Evolutionary conservation across 1,284 basidiomycete species (phyloP).

Genomic region (Melampsora abietis-canadensis): DNA sequence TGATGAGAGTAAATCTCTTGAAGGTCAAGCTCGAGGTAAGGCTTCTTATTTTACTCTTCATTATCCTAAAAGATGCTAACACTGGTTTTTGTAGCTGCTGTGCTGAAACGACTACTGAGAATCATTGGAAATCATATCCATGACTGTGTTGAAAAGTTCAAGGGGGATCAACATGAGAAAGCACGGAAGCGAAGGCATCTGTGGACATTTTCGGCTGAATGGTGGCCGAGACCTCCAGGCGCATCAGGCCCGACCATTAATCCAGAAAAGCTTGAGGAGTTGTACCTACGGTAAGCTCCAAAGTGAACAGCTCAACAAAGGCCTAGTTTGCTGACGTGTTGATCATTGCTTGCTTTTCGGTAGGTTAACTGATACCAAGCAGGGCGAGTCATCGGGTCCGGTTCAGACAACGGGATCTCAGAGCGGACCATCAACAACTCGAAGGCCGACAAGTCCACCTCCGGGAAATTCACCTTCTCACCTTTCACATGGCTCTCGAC

Average conservation of each 20-base stretch:
- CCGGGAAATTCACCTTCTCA: background rate
- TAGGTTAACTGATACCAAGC: background rate
- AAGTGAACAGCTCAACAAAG: background rate
- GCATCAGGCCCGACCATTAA: conserved; percentile 26
- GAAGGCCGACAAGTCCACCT: background rate
- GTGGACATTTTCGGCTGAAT: conserved; percentile 43
- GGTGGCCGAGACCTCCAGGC: conserved; percentile 42
- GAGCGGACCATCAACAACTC: background rate
- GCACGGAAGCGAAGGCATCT: conserved; percentile 37
- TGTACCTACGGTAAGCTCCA: conserved; percentile 33
- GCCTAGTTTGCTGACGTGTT: background rate
- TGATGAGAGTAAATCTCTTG: conserved; percentile 17
- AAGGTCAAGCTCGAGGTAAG: conserved; percentile 43
- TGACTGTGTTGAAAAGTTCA: conserved; percentile 63
- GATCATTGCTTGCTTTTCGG: background rate
- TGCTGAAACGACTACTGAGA: conserved; percentile 90
- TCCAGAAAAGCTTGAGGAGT: conserved; percentile 25
- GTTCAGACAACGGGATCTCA: background rate
- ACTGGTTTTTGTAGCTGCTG: conserved; percentile 88
- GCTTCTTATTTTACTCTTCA: conserved; percentile 52
- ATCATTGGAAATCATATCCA: conserved; percentile 93
- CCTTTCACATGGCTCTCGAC: background rate
- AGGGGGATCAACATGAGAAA: conserved; percentile 20
- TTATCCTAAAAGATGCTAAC: conserved; percentile 86
- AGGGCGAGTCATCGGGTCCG: background rate